A percentile compares a stretch with the other conserved stretches of the same genome.
Evolutionary conservation across 2,329 filamentous ascomycete species (phyloP).

Genomic region (Teratosphaeria gauchensis): DNA sequence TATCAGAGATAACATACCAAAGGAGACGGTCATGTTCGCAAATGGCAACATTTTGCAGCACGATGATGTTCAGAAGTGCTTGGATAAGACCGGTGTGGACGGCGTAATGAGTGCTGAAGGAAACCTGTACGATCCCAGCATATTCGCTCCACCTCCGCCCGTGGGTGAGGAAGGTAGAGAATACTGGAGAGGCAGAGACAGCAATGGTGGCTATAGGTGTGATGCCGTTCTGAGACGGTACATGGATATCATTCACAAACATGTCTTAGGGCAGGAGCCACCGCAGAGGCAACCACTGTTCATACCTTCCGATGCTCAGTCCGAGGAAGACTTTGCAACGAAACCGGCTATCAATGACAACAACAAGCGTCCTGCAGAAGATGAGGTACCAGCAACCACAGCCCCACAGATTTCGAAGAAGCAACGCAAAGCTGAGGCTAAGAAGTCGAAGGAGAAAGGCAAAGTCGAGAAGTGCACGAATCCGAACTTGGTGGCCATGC

Average conservation of each 20-base stretch:
- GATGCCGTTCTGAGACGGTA: slow-evolving; percentile 84
- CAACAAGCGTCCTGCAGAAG: slow-evolving; percentile 1
- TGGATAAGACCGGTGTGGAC: slow-evolving; percentile 78
- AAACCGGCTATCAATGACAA: slow-evolving; percentile 25
- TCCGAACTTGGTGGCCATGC: slow-evolving; percentile 67
- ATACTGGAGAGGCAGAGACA: slow-evolving; percentile 75
- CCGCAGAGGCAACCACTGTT: slow-evolving; percentile 66
- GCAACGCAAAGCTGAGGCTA: slow-evolving; percentile 1
- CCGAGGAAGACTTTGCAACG: neutral
- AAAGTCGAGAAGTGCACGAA: slow-evolving; percentile 40
- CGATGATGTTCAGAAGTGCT: slow-evolving; percentile 65
- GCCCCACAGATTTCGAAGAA: neutral
- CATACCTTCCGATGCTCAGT: slow-evolving; percentile 43
- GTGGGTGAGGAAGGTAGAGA: slow-evolving; percentile 60
- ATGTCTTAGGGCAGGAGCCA: slow-evolving; percentile 58
- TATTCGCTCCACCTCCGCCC: slow-evolving; percentile 64
- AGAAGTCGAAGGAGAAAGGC: slow-evolving; percentile 30
- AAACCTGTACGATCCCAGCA: slow-evolving; percentile 80
- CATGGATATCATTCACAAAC: slow-evolving; percentile 75
- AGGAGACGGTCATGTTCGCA: slow-evolving; percentile 87
- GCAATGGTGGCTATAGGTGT: slow-evolving; percentile 75
- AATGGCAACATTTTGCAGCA: slow-evolving; percentile 88
- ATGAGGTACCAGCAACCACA: neutral
- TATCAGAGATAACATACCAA: slow-evolving; percentile 70
- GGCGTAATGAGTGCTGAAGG: slow-evolving; percentile 95